Evolutionary conservation across 2,329 filamentous ascomycete genomes (phyloP).

Genomic region (Colletotrichum falcatum): DNA sequence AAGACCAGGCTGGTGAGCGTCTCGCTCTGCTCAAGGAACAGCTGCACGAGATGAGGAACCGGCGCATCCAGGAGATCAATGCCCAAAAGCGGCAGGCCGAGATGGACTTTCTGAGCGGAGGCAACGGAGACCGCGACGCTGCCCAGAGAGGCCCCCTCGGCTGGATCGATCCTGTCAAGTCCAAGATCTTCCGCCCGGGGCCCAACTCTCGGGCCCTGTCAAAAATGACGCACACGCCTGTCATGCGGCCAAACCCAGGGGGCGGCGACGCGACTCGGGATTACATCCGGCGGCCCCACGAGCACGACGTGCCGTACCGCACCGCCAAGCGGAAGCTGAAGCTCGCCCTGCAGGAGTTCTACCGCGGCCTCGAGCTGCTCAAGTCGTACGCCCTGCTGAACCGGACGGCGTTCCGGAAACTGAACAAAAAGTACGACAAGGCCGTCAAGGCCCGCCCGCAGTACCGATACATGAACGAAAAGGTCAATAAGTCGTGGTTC

Average conservation of each 20-base stretch:
- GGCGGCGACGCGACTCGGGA: slow-evolving; percentile 55
- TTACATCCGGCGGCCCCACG: slow-evolving; percentile 63
- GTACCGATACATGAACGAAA: slow-evolving; percentile 87
- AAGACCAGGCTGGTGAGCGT: slow-evolving; percentile 83
- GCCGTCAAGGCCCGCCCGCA: slow-evolving; percentile 81
- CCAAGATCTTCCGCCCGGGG: slow-evolving; percentile 66
- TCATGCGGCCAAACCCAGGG: slow-evolving; percentile 48
- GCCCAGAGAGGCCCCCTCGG: slow-evolving; percentile 42
- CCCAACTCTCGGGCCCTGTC: slow-evolving; percentile 71
- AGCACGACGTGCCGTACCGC: slow-evolving; percentile 81
- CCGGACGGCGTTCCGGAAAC: slow-evolving; percentile 92
- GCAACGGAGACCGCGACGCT: slow-evolving; percentile 47
- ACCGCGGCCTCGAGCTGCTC: slow-evolving; percentile 88
- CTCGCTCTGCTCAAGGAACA: slow-evolving; percentile 81
- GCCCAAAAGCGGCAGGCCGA: slow-evolving; percentile 54
- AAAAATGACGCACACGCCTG: slow-evolving; percentile 64
- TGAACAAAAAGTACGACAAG: slow-evolving; percentile 99
- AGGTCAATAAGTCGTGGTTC: slow-evolving; percentile 91
- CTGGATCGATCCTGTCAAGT: slow-evolving; percentile 67
- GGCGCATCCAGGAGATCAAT: slow-evolving; percentile 78
- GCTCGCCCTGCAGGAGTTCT: slow-evolving; percentile 90
- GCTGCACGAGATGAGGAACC: slow-evolving; percentile 91
- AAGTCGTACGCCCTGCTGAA: slow-evolving; percentile 94
- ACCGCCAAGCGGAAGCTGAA: slow-evolving; percentile 94
- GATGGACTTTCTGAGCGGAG: slow-evolving; percentile 44